Evolutionary conservation across 179 eudicot genomes (phyloP).

Genomic region (Patellifolia procumbens): DNA sequence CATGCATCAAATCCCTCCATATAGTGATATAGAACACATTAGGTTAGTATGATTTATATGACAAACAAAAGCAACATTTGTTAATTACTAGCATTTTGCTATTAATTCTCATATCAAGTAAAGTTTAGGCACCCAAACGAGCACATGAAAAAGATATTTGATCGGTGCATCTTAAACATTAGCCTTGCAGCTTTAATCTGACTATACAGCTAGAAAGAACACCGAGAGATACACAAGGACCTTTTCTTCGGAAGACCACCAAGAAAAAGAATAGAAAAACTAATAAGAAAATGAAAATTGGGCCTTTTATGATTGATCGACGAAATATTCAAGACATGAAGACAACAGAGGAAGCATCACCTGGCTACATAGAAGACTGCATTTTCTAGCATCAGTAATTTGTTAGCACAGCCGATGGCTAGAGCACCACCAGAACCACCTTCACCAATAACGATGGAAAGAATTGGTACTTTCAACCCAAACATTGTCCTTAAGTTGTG

Average conservation of each 20-base stretch:
- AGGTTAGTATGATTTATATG: neutral
- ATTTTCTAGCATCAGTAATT: constrained; percentile 89
- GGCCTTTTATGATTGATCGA: neutral
- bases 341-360: constrained; percentile 33
- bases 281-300: neutral
- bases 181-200: neutral
- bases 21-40: neutral
- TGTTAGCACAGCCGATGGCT: constrained; percentile 98
- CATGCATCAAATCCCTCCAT: neutral
- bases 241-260: neutral
- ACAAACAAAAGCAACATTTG: neutral
- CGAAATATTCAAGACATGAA: neutral
- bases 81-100: neutral
- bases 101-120: neutral
- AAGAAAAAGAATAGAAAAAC: neutral
- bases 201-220: neutral
- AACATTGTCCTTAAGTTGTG: constrained; percentile 91
- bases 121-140: neutral
- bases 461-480: constrained; percentile 88
- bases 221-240: neutral
- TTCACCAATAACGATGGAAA: constrained; percentile 93
- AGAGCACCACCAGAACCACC: constrained; percentile 99
- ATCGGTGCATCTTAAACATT: neutral
- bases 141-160: neutral
- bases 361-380: constrained; percentile 98